phyloP scores from a whole-genome alignment of 2,329 filamentous ascomycete genomes.

The Aspergillus caelatus region DNA sequence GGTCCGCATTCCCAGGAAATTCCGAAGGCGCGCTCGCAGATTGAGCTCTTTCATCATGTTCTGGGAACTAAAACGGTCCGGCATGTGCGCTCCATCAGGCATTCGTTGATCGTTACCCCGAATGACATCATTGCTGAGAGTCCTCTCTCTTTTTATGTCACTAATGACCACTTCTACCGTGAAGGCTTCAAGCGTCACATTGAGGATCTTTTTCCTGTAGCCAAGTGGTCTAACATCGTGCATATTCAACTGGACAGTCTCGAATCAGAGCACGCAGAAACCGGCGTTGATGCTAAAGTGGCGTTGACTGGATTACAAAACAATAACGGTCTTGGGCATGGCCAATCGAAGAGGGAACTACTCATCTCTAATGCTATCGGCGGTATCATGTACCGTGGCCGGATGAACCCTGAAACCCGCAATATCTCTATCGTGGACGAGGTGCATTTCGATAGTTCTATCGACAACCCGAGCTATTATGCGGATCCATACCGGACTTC shows the following conservation, averaged over 20 bases:
- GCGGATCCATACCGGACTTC: constrained; percentile 53
- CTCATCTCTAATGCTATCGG: constrained; percentile 45
- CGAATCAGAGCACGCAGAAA: constrained; percentile 25
- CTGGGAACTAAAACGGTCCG: constrained; percentile 45
- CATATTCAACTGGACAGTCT: constrained; percentile 45
- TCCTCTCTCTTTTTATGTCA: constrained; percentile 57
- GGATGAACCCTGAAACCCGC: constrained; percentile 25
- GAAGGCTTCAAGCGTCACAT: constrained; percentile 51
- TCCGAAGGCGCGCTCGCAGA: constrained; percentile 52
- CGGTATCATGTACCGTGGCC: constrained; percentile 51
- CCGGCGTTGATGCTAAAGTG: constrained; percentile 47
- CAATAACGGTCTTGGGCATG: constrained; percentile 61
- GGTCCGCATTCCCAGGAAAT: constrained; percentile 22
- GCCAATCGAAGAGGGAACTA: constrained; percentile 38
- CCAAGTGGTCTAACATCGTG: constrained; percentile 56
- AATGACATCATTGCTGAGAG: constrained; percentile 60
- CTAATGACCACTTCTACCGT: constrained; percentile 62
- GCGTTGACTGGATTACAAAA: constrained; percentile 53
- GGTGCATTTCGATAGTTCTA: constrained; percentile 47
- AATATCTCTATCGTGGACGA: constrained; percentile 47
- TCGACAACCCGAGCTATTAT: constrained; percentile 65
- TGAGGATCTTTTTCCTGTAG: constrained; percentile 49
- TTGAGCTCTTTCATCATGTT: constrained; percentile 62
- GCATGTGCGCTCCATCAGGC: constrained; percentile 57
- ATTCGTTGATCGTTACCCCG: constrained; percentile 59